Percentiles rank a stretch among this genome's conserved stretches.
phyloP scores from a whole-genome alignment of 169 alveolate genomes.

The Eimeria falciformis region DNA sequence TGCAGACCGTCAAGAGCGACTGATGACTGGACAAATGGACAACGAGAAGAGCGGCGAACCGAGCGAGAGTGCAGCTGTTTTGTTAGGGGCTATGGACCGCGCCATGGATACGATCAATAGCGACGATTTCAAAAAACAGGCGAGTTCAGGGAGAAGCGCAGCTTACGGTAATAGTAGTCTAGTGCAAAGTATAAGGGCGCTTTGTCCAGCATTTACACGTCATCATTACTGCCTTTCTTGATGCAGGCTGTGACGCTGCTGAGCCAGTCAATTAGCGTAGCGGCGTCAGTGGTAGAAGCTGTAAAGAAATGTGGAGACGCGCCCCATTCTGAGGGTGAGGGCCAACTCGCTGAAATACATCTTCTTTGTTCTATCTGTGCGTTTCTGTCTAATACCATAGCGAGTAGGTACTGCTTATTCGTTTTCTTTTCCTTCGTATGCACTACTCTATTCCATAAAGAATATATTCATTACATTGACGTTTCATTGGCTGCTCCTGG shows the following conservation, averaged over 20 bases:
- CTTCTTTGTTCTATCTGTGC: not conserved
- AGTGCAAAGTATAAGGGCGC: too few relatives aligned
- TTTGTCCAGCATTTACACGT: not conserved
- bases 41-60: conserved; percentile 54
- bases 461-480: not conserved
- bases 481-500: conserved; percentile 57
- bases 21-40: not conserved
- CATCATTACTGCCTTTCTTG: not conserved
- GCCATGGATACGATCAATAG: conserved; percentile 69
- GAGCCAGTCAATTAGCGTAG: conserved; percentile 68
- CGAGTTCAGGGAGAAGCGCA: not conserved
- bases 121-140: conserved; percentile 62
- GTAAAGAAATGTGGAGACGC: conserved; percentile 70
- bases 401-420: too few relatives aligned
- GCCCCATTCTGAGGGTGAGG: conserved; percentile 43
- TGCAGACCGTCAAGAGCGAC: not conserved
- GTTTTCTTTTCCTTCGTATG: too few relatives aligned
- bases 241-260: conserved; percentile 73
- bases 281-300: conserved; percentile 69
- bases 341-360: not conserved
- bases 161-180: not conserved
- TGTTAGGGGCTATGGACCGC: conserved; percentile 59
- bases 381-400: too few relatives aligned
- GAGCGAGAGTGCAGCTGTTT: conserved; percentile 54
- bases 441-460: too few relatives aligned